Conservation (phyloP, 78 protist genomes). For the Reticulomyxa filosa region DNA sequence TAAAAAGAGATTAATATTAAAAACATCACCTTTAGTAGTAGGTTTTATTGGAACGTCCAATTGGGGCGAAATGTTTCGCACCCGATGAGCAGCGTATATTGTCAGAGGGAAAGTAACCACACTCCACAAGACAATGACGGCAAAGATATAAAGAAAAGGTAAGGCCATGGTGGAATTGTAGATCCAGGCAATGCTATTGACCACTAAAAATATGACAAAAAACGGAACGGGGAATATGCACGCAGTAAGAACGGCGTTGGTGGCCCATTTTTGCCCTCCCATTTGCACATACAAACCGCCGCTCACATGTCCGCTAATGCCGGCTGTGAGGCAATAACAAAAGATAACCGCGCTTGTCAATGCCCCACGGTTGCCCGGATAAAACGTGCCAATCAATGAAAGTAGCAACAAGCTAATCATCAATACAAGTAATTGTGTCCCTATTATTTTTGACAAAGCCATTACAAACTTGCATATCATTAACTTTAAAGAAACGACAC, state of each 20-base stretch:
- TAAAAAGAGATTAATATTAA: too few relatives aligned
- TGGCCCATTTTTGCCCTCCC: neutral
- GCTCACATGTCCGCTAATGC: conserved; percentile 40
- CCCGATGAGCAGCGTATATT: too few relatives aligned
- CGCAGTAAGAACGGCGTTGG: neutral
- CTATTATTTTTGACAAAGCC: conserved; percentile 32
- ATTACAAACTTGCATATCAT: neutral
- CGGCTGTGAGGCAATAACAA: conserved; percentile 66
- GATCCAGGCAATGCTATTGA: neutral
- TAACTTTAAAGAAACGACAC: conserved; percentile 10
- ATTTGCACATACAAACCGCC: conserved; percentile 9
- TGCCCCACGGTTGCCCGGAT: conserved; percentile 65
- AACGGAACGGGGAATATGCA: neutral
- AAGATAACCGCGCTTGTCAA: conserved; percentile 61
- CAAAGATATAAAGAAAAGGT: too few relatives aligned
- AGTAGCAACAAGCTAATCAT: conserved; percentile 37
- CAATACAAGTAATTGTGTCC: conserved; percentile 62
- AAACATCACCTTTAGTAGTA: too few relatives aligned
- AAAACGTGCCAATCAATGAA: conserved; percentile 52
- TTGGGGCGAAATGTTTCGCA: too few relatives aligned
- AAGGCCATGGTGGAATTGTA: neutral
- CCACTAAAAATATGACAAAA: neutral
- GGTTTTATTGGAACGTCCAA: too few relatives aligned
- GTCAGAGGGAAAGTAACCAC: too few relatives aligned
- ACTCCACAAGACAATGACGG: too few relatives aligned